These are phyloP conservation scores for Mycena filopes DNA, from an alignment of 768 basidiomycete genomes.

Conservation along the genomic window DNA sequence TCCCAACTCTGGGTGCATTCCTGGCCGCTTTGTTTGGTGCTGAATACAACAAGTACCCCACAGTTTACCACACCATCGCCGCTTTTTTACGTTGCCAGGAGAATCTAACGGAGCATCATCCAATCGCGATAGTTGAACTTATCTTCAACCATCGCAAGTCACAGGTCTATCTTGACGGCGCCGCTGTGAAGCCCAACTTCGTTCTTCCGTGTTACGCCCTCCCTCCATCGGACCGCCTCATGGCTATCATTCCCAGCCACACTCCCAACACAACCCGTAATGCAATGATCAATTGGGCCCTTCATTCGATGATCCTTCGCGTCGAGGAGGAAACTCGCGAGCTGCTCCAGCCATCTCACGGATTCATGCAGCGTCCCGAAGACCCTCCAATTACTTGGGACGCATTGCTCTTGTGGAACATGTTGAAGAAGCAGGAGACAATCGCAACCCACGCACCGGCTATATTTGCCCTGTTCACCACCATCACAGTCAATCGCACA, in stretches of 20 bases:
- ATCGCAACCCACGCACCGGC: neutral
- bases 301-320: neutral
- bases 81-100: neutral
- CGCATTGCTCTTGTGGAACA: neutral
- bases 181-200: neutral
- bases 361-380: neutral
- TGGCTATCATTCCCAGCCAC: neutral
- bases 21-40: neutral
- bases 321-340: neutral
- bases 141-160: slow-evolving; percentile 5
- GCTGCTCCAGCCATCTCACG: neutral
- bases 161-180: neutral
- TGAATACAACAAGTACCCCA: neutral
- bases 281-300: slow-evolving; percentile 2
- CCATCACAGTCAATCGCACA: neutral
- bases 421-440: neutral
- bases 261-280: slow-evolving; percentile 2
- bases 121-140: slow-evolving; percentile 3
- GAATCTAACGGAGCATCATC: neutral
- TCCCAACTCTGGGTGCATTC: neutral
- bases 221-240: neutral
- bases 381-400: neutral
- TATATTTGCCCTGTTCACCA: neutral
- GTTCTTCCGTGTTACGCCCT: neutral
- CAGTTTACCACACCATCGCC: neutral